Evolutionary conservation across 768 basidiomycete species (phyloP), one percentile per base, ranked within the genome.

Genomic region (Serpula lacrymans): DNA sequence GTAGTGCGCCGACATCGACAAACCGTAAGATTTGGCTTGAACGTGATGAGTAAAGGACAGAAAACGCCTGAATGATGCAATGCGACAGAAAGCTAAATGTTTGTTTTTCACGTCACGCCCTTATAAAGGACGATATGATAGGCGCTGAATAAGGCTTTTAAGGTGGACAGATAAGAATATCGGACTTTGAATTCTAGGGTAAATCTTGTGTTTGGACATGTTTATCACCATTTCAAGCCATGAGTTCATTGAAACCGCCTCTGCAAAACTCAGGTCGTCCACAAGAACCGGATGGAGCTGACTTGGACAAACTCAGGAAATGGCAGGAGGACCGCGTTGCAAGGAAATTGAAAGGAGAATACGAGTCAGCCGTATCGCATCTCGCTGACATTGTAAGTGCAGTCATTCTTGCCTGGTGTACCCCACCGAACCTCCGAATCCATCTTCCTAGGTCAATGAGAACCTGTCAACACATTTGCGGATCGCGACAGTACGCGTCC

Each of bases 271-370:
- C 80, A 0, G 67, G 75, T 2, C 65, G 75, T 17, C 80, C 84
- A 56, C 62, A 68, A 25, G 80, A 84, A 42, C 78, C 80, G 4
- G 67, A 65, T 6, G 52, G 54, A 5, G 53, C 57, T 2, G 74
- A 80, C 31, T 37, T 81, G 1, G 77, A 81, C 25, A 79, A 77
- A 35, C 56, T 87, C 4, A 55, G 66, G 22, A 67, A 80, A 65
- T 86, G 85, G 86, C 81, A 90, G 48, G 73, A 87, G 58, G 76
- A 85, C 37, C 76, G 89, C n/a, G 68, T 83, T 4, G 73, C 75
- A 23, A 69, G 82, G 41, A 78, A 75, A 52, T 64, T 92, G 37
- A 67, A 70, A 36, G 88, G 84, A 10, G 86, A 92, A 54, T 91
- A 92, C 52, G 82, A 91, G 64, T 79, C 80, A 16, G 75, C 78